A percentile compares a stretch with the other conserved stretches of the same genome.
Evolutionary conservation across 1,139 yeast species (phyloP).

Genomic region (Candida smagusa): DNA sequence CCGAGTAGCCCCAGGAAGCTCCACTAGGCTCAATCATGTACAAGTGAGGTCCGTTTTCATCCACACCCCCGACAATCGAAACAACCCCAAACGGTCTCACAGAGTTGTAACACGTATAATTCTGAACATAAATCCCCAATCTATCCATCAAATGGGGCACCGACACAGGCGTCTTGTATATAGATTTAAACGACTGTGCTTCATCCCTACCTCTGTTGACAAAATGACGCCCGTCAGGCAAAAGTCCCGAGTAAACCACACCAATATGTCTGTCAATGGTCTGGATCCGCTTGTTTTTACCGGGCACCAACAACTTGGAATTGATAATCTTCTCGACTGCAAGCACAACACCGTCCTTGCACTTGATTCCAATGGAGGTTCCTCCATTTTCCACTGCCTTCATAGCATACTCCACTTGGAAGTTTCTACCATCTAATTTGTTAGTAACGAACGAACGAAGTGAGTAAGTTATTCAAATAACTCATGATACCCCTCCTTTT

Average conservation of each 20-base stretch:
- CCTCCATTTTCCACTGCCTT: slow-evolving; percentile 98
- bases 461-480: no score
- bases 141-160: slow-evolving; percentile 84
- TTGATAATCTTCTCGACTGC: slow-evolving; percentile 93
- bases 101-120: slow-evolving; percentile 91
- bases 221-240: slow-evolving; percentile 95
- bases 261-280: slow-evolving; percentile 93
- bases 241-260: slow-evolving; percentile 88
- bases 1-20: slow-evolving; percentile 93
- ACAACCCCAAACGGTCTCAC: slow-evolving; percentile 97
- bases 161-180: slow-evolving; percentile 74
- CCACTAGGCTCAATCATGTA: slow-evolving; percentile 99
- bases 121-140: slow-evolving; percentile 89
- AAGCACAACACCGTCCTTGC: slow-evolving; percentile 87
- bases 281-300: slow-evolving; percentile 85
- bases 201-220: slow-evolving; percentile 93
- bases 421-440: slow-evolving; percentile 86
- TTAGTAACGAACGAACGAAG: slow-evolving; percentile 18
- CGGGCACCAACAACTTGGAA: slow-evolving; percentile 86
- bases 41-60: slow-evolving; percentile 82
- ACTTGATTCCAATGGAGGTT: slow-evolving; percentile 89
- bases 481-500: slow-evolving; percentile 1
- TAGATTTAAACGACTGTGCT: slow-evolving; percentile 73
- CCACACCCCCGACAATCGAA: slow-evolving; percentile 91
- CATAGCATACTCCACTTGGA: slow-evolving; percentile 96